Percentiles rank a stretch among this genome's conserved stretches.
These are phyloP conservation scores for Oryza australiensis DNA, from an alignment of 176 grass and related monocot genomes.

Conservation along the genomic window DNA sequence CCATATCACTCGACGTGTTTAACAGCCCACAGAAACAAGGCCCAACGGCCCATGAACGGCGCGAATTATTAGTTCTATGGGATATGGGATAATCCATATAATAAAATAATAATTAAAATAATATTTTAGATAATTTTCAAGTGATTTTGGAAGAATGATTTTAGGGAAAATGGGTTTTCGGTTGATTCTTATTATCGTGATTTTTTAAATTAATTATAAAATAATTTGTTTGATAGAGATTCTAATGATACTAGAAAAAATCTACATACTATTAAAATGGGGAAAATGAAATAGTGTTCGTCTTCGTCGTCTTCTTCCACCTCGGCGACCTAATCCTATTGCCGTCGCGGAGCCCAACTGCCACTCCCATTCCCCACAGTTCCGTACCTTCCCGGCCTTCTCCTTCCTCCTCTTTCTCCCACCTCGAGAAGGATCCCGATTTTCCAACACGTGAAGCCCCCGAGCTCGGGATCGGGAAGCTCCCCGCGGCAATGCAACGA, in stretches of 20 bases:
- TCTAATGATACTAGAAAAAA: too few species aligned
- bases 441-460: neutral
- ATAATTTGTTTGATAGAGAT: too few species aligned
- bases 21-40: neutral
- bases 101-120: too few species aligned
- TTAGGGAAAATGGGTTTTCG: too few species aligned
- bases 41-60: too few species aligned
- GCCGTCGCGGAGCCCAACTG: neutral
- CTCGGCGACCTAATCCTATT: constrained; percentile 46
- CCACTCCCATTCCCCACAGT: constrained; percentile 29
- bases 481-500: constrained; percentile 31
- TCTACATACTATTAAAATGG: too few species aligned
- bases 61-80: too few species aligned
- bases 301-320: constrained; percentile 29
- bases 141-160: too few species aligned
- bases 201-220: too few species aligned
- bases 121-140: too few species aligned
- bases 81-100: too few species aligned
- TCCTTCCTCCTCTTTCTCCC: neutral
- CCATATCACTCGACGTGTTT: neutral
- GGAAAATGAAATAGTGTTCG: neutral
- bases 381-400: constrained; percentile 43
- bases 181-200: too few species aligned
- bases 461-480: neutral
- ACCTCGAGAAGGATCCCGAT: neutral